These are phyloP conservation scores for Rhinocladiella mackenziei DNA, from an alignment of 2,329 filamentous ascomycete genomes.

Conservation along the genomic window DNA sequence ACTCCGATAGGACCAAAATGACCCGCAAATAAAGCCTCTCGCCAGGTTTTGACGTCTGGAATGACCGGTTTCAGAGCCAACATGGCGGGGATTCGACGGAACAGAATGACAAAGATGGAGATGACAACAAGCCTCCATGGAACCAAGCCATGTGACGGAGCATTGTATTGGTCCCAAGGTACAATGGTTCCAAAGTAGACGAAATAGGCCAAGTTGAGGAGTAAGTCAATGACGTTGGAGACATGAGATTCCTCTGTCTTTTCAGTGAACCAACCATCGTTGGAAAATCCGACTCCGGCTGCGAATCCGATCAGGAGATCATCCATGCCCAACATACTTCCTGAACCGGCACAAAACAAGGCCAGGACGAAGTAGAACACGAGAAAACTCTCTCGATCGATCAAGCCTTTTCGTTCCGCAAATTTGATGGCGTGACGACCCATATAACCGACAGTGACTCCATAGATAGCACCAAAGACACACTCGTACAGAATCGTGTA, in stretches of 20 bases:
- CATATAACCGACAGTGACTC: conserved; percentile 81
- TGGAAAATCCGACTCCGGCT: conserved; percentile 96
- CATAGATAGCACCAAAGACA: conserved; percentile 83
- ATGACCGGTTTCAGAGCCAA: conserved; percentile 84
- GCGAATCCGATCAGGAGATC: conserved; percentile 93
- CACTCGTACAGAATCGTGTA: conserved; percentile 93
- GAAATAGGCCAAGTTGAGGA: conserved; percentile 97
- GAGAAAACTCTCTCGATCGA: conserved; percentile 94
- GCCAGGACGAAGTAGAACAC: conserved; percentile 98
- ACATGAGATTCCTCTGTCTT: conserved; percentile 98
- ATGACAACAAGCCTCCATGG: conserved; percentile 93
- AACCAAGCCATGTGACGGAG: conserved; percentile 64
- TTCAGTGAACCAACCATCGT: conserved; percentile 97
- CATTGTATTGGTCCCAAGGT: conserved; percentile 89
- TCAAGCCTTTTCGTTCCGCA: conserved; percentile 77
- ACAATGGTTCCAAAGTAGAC: conserved; percentile 97
- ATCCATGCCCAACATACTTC: conserved; percentile 84
- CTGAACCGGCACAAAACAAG: conserved; percentile 90
- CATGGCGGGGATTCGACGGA: conserved; percentile 95
- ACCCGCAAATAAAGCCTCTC: conserved; percentile 91
- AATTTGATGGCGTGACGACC: conserved; percentile 86
- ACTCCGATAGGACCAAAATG: conserved; percentile 98
- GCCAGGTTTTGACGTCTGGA: conserved; percentile 96
- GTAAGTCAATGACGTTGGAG: conserved; percentile 95
- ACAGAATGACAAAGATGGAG: conserved; percentile 88